Conservation (phyloP, 768 basidiomycete genomes). For the Tulasnella sp. region DNA sequence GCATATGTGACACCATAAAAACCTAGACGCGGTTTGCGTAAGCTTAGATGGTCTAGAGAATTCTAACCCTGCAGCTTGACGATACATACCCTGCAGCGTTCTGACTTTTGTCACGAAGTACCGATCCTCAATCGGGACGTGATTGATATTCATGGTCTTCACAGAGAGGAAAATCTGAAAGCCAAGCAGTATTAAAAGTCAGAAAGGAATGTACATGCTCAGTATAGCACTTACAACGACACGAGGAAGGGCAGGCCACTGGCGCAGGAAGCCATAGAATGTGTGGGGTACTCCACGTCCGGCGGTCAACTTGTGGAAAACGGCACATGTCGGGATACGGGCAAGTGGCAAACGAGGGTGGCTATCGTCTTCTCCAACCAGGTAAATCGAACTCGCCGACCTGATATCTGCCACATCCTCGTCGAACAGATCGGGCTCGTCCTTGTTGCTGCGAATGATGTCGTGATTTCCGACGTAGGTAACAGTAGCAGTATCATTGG, state of each 20-base stretch:
- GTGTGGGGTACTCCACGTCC: conserved; percentile 53
- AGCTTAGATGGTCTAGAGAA: too few species aligned
- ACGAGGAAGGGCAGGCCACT: conserved; percentile 58
- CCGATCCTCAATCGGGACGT: conserved; percentile 38
- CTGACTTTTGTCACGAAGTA: conserved; percentile 50
- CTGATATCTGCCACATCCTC: neutral
- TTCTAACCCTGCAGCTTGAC: too few species aligned
- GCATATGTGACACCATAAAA: conserved; percentile 52
- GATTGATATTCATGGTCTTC: conserved; percentile 39
- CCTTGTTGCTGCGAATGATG: neutral
- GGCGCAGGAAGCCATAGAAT: conserved; percentile 51
- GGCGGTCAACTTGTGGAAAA: conserved; percentile 46
- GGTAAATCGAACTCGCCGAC: conserved; percentile 19
- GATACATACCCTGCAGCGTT: conserved; percentile 36
- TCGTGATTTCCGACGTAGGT: conserved; percentile 3
- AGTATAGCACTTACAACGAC: conserved; percentile 52
- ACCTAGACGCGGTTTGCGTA: conserved; percentile 26
- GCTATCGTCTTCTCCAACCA: conserved; percentile 21
- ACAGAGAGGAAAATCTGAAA: conserved; percentile 52
- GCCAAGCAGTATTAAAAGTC: too few species aligned
- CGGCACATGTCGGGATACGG: conserved; percentile 41
- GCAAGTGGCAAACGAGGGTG: conserved; percentile 23
- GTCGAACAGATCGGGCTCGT: conserved; percentile 10
- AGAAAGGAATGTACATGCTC: too few species aligned
- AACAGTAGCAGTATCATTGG: neutral